Conservation (phyloP, 441 rosid genomes). For the Bruguiera hainesii region DNA sequence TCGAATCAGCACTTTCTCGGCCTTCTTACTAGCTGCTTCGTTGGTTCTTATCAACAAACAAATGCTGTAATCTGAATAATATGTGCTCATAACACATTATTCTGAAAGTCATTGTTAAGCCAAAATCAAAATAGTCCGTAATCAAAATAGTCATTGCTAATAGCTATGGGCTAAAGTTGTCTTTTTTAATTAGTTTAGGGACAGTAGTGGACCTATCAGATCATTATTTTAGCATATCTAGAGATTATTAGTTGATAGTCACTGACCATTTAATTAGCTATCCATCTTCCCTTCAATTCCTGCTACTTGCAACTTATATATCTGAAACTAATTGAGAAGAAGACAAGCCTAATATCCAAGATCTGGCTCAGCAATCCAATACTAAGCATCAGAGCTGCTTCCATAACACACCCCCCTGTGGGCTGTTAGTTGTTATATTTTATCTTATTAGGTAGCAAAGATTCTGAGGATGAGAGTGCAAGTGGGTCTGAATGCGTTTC, state of each 20-base stretch:
- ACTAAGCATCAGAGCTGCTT: slow-evolving; percentile 35
- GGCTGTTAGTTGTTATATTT: not conserved
- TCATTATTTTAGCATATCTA: not conserved
- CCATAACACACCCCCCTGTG: slow-evolving; percentile 11
- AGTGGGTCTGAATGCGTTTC: slow-evolving; percentile 33
- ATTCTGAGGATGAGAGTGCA: slow-evolving; percentile 26
- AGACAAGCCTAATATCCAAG: slow-evolving; percentile 26
- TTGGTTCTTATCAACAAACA: slow-evolving; percentile 23
- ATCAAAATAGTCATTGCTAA: not conserved
- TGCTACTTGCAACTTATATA: slow-evolving; percentile 7
- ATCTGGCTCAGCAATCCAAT: slow-evolving; percentile 38
- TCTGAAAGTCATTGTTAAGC: too few relatives aligned
- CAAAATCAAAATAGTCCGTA: not conserved
- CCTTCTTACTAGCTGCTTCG: slow-evolving; percentile 13
- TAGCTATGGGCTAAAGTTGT: not conserved
- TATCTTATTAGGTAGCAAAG: slow-evolving; percentile 15
- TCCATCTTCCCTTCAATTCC: not conserved
- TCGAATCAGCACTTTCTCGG: slow-evolving; percentile 24
- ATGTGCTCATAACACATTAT: not conserved
- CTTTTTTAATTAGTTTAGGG: not conserved
- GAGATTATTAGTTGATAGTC: not conserved
- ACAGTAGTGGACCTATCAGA: not conserved
- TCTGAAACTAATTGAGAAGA: slow-evolving; percentile 26
- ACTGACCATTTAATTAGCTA: not conserved
- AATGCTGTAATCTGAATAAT: slow-evolving; percentile 21